These are phyloP conservation scores for Lasiodiplodia sp. DNA, from an alignment of 2,329 filamentous ascomycete genomes.

Conservation along the genomic window DNA sequence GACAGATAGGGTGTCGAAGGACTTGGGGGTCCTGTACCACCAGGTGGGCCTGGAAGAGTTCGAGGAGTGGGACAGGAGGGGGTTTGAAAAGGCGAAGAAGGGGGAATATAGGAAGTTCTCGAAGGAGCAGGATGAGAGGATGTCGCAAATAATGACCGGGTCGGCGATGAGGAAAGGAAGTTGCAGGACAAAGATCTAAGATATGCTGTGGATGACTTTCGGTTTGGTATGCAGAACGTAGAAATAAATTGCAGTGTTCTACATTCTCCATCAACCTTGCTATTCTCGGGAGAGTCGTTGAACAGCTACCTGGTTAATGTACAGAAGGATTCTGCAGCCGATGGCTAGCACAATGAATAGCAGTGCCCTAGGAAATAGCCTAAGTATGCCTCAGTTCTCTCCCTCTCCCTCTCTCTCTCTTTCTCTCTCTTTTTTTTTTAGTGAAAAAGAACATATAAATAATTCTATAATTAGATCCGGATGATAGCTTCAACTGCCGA, in stretches of 20 bases:
- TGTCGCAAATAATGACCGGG: not conserved
- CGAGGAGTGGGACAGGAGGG: conserved; percentile 33
- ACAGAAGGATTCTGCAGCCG: too few species aligned
- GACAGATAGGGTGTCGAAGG: conserved; percentile 32
- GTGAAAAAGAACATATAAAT: too few species aligned
- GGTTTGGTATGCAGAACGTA: not conserved
- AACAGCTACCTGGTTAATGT: too few species aligned
- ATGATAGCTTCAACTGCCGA: too few species aligned
- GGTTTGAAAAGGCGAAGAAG: conserved; percentile 20
- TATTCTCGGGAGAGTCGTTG: too few species aligned
- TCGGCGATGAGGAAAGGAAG: not conserved
- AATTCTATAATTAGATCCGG: too few species aligned
- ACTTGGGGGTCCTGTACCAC: conserved; percentile 32
- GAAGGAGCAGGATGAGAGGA: not conserved
- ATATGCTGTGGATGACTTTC: not conserved
- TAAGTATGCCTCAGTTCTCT: too few species aligned
- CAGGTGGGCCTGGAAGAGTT: conserved; percentile 31
- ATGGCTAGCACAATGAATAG: too few species aligned
- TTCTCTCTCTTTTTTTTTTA: too few species aligned
- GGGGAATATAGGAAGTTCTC: not conserved
- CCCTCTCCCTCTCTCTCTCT: too few species aligned
- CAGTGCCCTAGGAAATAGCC: too few species aligned
- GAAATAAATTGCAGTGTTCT: not conserved
- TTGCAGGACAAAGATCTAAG: not conserved
- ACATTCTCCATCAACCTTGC: too few species aligned